Percentiles rank a stretch among this genome's conserved stretches.
These are phyloP conservation scores for Cryomyces minteri DNA, from an alignment of 495 filamentous ascomycete genomes.

Conservation along the genomic window DNA sequence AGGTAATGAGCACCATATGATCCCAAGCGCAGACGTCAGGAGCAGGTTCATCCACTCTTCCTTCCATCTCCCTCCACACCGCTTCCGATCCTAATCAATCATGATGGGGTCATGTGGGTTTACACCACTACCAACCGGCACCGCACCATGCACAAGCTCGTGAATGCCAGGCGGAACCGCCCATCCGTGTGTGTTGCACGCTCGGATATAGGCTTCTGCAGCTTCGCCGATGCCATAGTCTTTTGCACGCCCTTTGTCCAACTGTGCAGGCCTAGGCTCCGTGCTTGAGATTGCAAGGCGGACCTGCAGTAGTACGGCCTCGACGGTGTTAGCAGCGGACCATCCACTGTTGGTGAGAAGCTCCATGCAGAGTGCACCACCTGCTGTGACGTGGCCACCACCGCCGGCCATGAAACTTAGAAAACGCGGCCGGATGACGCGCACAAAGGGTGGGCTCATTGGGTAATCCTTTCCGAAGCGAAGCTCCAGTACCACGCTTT, in stretches of 20 bases:
- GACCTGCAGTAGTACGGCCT: constrained; percentile 69
- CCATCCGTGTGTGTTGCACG: constrained; percentile 45
- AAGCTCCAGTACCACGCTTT: constrained; percentile 62
- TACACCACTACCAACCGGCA: too few relatives aligned
- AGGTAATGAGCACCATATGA: too few relatives aligned
- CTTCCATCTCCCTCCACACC: too few relatives aligned
- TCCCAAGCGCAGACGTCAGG: too few relatives aligned
- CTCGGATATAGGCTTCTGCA: constrained; percentile 49
- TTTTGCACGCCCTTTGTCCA: constrained; percentile 19
- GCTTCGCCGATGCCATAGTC: constrained; percentile 59
- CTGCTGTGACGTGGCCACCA: constrained; percentile 77
- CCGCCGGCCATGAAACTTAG: constrained; percentile 50
- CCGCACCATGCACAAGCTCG: constrained; percentile 7
- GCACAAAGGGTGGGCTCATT: constrained; percentile 66
- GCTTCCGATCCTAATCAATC: too few relatives aligned
- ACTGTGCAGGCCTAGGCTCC: constrained; percentile 55
- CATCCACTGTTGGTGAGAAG: constrained; percentile 73
- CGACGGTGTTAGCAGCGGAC: constrained; percentile 52
- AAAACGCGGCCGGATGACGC: constrained; percentile 70
- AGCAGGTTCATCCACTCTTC: too few relatives aligned
- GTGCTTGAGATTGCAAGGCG: constrained; percentile 51
- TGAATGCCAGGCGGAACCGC: constrained; percentile 18
- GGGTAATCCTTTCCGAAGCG: constrained; percentile 62
- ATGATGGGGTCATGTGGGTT: too few relatives aligned
- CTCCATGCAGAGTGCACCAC: constrained; percentile 86